Evolutionary conservation across 1,284 basidiomycete genomes (phyloP), one percentile per base, ranked within the genome.

Genomic region (Irpex sp.): DNA sequence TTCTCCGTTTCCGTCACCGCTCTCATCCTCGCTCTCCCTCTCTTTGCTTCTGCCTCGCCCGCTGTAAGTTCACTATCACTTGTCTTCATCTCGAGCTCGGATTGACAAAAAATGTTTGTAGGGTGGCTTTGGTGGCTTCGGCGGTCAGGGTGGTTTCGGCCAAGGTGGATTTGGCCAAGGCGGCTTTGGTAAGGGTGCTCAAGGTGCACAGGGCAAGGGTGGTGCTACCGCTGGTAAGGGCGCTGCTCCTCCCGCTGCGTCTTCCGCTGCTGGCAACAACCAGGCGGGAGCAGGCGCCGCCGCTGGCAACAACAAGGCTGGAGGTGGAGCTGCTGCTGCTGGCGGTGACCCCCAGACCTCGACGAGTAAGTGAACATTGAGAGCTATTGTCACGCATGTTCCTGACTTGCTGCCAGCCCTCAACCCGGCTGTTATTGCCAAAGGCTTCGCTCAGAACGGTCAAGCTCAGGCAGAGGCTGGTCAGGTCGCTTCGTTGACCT

Each of bases 361-460:
- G 0, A 58, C 69, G 47, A 72, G 73, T 74, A 63, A 49, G 72
- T 66, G 19, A 12, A 45, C 39, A 45, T 2, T 51, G 1, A 18
- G 5, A 28, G 57, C 42, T 59, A 54, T 9, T 16, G 9, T 14
- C 54, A 58, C 76, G 77, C 19, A 7, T 77, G 21, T 4, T 28
- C 73, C 72, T 58, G n/a, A 33, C 47, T 52, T 19, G 10, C 57
- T 12, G 10, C 61, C 63, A 83, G 84, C 82, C 56, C 80, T 89
- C 63, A 78, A 86, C 69, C 79, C 80, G 58, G 65, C 63, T 21
- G 80, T 83, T 57, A 78, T 87, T 69, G 80, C 82, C 3, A 66
- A 68, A 36, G 80, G 79, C 64, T 84, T 86, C 66, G 77, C 76
- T 57, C 76, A 82, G 58, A 55, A 84, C 65, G 84, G 82, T 61